These are phyloP conservation scores for Tolypocladium tropicale DNA, from an alignment of 2,329 filamentous ascomycete species.

Conservation along the genomic window DNA sequence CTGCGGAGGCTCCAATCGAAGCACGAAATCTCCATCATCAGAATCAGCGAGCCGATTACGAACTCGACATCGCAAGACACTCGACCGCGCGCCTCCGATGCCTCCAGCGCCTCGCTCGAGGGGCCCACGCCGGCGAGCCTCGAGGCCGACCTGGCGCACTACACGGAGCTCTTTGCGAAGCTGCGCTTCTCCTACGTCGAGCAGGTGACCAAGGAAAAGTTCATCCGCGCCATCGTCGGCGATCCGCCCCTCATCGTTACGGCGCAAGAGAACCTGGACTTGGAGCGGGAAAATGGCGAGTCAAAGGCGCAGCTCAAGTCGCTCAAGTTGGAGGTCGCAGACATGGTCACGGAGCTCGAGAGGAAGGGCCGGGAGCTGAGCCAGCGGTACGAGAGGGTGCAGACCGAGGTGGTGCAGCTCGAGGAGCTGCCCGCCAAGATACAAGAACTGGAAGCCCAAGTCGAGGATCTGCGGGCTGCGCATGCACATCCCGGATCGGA, in stretches of 20 bases:
- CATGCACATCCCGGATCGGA: conserved; percentile 25
- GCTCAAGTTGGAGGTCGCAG: conserved; percentile 68
- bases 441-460: conserved; percentile 34
- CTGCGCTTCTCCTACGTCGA: conserved; percentile 95
- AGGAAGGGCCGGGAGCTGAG: conserved; percentile 48
- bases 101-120: conserved; percentile 54
- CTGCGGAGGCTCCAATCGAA: conserved; percentile 44
- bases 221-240: conserved; percentile 83
- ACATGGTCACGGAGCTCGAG: conserved; percentile 65
- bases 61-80: conserved; percentile 31
- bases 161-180: conserved; percentile 92
- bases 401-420: conserved; percentile 36
- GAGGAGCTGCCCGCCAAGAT: conserved; percentile 42
- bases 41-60: conserved; percentile 65
- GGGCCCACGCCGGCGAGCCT: conserved; percentile 65
- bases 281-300: conserved; percentile 58
- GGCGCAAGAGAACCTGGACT: conserved; percentile 67
- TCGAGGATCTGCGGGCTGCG: conserved; percentile 32
- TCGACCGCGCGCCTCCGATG: conserved; percentile 57
- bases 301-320: conserved; percentile 69
- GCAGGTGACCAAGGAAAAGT: conserved; percentile 97
- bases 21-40: conserved; percentile 62
- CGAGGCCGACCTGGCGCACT: conserved; percentile 76
- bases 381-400: conserved; percentile 39
- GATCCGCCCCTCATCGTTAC: conserved; percentile 81